These are phyloP conservation scores for Lepidopterella palustris DNA, from an alignment of 495 filamentous ascomycete genomes.

Conservation along the genomic window DNA sequence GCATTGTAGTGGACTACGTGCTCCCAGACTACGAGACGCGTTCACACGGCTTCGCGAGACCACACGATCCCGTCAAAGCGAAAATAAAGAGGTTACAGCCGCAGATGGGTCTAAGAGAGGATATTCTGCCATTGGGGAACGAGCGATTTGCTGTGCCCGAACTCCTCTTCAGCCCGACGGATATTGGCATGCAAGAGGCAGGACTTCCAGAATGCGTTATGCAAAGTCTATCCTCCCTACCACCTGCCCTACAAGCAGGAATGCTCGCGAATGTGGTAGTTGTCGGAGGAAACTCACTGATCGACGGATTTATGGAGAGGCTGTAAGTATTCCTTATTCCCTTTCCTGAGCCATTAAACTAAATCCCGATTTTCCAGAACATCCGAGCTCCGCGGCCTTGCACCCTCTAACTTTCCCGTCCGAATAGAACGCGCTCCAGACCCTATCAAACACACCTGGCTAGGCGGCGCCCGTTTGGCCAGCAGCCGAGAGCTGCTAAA, in stretches of 20 bases:
- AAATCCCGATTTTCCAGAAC: slow-evolving; percentile 40
- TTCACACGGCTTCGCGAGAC: slow-evolving; percentile 64
- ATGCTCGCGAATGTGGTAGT: slow-evolving; percentile 83
- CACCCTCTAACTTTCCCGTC: slow-evolving; percentile 71
- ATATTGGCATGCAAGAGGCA: slow-evolving; percentile 81
- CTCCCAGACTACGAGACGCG: slow-evolving; percentile 81
- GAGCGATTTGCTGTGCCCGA: slow-evolving; percentile 91
- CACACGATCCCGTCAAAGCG: slow-evolving; percentile 64
- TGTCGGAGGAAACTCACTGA: slow-evolving; percentile 75
- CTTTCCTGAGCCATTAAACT: not conserved
- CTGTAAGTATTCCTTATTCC: slow-evolving; percentile 36
- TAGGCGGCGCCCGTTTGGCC: slow-evolving; percentile 71
- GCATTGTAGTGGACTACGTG: slow-evolving; percentile 84
- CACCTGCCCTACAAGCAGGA: slow-evolving; percentile 66
- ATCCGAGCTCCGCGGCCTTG: slow-evolving; percentile 64
- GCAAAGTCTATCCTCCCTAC: slow-evolving; percentile 70
- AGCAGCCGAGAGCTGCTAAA: slow-evolving; percentile 55
- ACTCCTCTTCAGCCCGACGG: slow-evolving; percentile 74
- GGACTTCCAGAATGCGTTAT: slow-evolving; percentile 75
- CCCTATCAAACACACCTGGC: slow-evolving; percentile 77
- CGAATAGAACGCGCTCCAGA: slow-evolving; percentile 63
- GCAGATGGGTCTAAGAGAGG: slow-evolving; percentile 58
- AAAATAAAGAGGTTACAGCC: slow-evolving; percentile 51
- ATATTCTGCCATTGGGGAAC: slow-evolving; percentile 79
- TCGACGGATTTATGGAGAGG: slow-evolving; percentile 76